Evolutionary conservation across 805 yeast genomes (phyloP).

Genomic region (Candida sanyiensis): DNA sequence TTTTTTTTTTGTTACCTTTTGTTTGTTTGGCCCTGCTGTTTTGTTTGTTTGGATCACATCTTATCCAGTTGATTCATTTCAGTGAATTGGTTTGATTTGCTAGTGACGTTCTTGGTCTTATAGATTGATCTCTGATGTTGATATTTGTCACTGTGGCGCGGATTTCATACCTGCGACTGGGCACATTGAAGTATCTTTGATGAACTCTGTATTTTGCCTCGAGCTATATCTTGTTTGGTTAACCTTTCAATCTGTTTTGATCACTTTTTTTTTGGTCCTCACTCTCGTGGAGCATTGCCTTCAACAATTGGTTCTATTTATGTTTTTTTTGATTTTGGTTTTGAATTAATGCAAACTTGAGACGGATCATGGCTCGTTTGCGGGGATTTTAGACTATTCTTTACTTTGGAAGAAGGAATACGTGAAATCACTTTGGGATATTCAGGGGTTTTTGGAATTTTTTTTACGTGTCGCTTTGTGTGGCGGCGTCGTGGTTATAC

Average conservation of each 20-base stretch:
- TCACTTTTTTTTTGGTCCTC: too few species aligned
- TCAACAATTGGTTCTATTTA: not conserved
- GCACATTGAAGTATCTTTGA: slow-evolving; percentile 1
- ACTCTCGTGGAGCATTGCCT: too few species aligned
- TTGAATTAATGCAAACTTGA: slow-evolving; percentile 10
- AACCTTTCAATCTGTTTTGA: not conserved
- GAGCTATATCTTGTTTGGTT: not conserved
- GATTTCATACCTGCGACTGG: slow-evolving; percentile 23
- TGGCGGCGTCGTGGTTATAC: too few species aligned
- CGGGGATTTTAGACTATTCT: too few species aligned
- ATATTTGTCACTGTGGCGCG: slow-evolving; percentile 25
- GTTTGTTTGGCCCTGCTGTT: not conserved
- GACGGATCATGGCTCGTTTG: slow-evolving; percentile 12
- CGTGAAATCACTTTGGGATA: too few species aligned
- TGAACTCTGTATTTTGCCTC: not conserved
- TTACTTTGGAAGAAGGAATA: too few species aligned
- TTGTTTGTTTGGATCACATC: not conserved
- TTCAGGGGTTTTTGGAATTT: not conserved
- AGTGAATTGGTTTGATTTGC: not conserved
- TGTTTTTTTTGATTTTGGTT: not conserved
- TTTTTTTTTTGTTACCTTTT: not conserved
- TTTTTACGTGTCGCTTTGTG: too few species aligned
- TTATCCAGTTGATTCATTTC: not conserved
- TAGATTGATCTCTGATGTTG: not conserved
- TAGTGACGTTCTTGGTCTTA: not conserved